Evolutionary conservation across 192 early-diverging fungal species (phyloP).

Genomic region (Coemansia sp.): DNA sequence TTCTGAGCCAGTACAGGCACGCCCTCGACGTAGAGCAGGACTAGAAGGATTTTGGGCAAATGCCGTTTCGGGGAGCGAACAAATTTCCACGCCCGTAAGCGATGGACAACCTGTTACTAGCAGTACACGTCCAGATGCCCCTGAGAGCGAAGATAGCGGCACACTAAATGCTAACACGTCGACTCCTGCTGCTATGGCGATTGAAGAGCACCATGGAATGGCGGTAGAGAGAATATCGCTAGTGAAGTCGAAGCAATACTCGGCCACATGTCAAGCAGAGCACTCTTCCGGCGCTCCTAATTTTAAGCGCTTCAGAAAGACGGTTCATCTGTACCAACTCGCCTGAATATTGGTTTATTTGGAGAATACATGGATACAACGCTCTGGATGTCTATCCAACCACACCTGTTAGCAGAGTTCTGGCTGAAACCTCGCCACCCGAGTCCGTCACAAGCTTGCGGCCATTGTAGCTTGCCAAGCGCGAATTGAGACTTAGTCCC

Average conservation of each 20-base stretch:
- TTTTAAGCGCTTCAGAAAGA: slow-evolving; percentile 51
- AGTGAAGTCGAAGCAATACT: not conserved
- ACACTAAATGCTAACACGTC: not conserved
- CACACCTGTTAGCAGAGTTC: slow-evolving; percentile 13
- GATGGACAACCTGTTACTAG: not conserved
- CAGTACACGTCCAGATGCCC: not conserved
- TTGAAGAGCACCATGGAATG: not conserved
- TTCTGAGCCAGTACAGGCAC: not conserved
- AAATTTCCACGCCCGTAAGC: not conserved
- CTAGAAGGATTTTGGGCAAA: slow-evolving; percentile 20
- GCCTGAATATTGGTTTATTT: not conserved
- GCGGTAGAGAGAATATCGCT: not conserved
- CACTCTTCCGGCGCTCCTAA: slow-evolving; percentile 14
- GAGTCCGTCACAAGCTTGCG: slow-evolving; percentile 7
- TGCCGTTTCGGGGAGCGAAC: not conserved
- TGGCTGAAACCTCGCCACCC: slow-evolving; percentile 10
- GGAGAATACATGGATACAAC: not conserved
- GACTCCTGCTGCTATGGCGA: not conserved
- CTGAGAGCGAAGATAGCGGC: not conserved
- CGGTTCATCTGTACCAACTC: slow-evolving; percentile 30
- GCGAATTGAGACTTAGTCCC: slow-evolving; percentile 5
- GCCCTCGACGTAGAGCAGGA: slow-evolving; percentile 9
- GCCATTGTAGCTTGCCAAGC: slow-evolving; percentile 20
- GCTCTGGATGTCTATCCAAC: slow-evolving; percentile 10
- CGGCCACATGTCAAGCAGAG: not conserved